Conservation (phyloP, 202 grass and related monocot genomes). For the Carex arenaria region DNA sequence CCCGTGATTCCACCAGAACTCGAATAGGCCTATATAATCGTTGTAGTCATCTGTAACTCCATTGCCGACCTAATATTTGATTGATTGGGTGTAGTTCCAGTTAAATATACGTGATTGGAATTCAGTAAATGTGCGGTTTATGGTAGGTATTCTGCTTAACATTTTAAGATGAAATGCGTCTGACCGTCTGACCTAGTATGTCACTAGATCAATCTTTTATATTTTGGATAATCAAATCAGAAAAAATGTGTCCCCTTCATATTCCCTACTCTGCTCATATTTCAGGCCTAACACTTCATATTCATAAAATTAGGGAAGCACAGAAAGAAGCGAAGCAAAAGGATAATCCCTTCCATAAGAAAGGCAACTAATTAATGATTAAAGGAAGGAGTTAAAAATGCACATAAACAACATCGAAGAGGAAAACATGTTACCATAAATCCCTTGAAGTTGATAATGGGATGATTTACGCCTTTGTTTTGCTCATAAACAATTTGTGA, state of each 20-base stretch:
- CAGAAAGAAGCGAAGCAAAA: neutral
- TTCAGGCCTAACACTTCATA: neutral
- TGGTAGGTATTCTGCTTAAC: neutral
- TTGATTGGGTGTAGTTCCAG: neutral
- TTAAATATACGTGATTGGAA: neutral
- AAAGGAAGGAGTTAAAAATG: neutral
- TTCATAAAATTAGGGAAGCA: neutral
- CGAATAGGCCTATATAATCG: constrained; percentile 51
- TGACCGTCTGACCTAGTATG: neutral
- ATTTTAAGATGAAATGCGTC: neutral
- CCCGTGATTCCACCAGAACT: constrained; percentile 89
- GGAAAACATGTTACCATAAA: constrained; percentile 46
- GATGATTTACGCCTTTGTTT: constrained; percentile 36
- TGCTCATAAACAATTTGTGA: constrained; percentile 55
- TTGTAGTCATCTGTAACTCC: constrained; percentile 60
- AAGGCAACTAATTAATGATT: neutral
- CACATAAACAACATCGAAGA: neutral
- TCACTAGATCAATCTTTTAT: neutral
- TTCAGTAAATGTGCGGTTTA: neutral
- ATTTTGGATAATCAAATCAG: neutral
- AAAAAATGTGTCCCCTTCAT: neutral
- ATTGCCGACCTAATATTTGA: constrained; percentile 51
- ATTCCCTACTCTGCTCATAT: neutral
- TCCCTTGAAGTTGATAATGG: constrained; percentile 61
- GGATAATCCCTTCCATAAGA: neutral